phyloP scores from a whole-genome alignment of 1,139 yeast genomes.

The Magnusiomyces magnusii region DNA sequence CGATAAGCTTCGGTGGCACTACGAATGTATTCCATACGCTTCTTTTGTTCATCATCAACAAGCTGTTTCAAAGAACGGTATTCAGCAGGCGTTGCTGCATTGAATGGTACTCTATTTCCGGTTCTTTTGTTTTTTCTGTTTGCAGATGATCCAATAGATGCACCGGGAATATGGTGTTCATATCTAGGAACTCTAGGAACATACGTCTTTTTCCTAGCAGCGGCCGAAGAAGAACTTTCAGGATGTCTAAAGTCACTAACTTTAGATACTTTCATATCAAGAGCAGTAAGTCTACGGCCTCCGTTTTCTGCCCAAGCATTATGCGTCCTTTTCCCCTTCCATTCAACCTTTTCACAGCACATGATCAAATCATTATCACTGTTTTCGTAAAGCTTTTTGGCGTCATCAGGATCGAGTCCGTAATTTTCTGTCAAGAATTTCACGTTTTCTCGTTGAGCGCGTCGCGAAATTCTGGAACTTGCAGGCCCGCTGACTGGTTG shows the following conservation, averaged over 20 bases:
- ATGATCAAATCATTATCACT: not conserved
- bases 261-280: constrained; percentile 1
- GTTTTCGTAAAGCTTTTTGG: not conserved
- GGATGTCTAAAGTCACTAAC: not conserved
- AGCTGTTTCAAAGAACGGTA: not conserved
- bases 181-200: not conserved
- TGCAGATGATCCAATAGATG: not conserved
- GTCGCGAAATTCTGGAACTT: not conserved
- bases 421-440: not conserved
- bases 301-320: not conserved
- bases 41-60: not conserved
- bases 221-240: not conserved
- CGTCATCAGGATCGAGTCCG: not conserved
- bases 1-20: constrained; percentile 17
- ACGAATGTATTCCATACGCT: constrained; percentile 1
- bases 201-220: not conserved
- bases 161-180: not conserved
- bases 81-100: not conserved
- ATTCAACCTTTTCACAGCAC: not conserved
- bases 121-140: not conserved
- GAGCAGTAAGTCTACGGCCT: not conserved
- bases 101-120: not conserved
- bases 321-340: not conserved
- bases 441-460: not conserved
- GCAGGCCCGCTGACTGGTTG: not conserved